phyloP scores from a whole-genome alignment of 352 stramenopile species.

The Globisporangium paddicum region DNA sequence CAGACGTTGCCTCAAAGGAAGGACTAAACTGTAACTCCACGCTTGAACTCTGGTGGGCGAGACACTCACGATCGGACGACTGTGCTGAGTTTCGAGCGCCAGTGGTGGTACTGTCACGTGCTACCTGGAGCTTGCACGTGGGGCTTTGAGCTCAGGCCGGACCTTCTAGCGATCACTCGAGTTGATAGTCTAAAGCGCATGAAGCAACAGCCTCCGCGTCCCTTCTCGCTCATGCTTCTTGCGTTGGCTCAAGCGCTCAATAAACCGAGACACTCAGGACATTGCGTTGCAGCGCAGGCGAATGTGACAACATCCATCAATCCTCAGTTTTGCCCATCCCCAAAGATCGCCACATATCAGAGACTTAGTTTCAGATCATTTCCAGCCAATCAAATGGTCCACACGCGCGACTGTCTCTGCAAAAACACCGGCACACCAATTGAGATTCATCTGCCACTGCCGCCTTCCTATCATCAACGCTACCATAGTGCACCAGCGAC shows the following conservation, averaged over 20 bases:
- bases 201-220: neutral
- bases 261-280: neutral
- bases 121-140: neutral
- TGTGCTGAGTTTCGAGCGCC: neutral
- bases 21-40: no score
- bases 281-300: neutral
- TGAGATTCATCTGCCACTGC: neutral
- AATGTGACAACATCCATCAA: slow-evolving; percentile 8
- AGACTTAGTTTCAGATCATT: neutral
- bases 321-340: neutral
- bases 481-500: no score
- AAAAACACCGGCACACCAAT: neutral
- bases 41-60: no score
- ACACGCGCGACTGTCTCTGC: neutral
- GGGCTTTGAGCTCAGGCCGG: neutral
- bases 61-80: neutral
- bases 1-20: neutral
- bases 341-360: slow-evolving; percentile 3
- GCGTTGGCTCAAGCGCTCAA: neutral
- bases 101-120: no score
- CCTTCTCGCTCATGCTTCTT: neutral
- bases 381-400: neutral
- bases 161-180: no score
- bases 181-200: no score
- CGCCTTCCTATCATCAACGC: no score